These are phyloP conservation scores for Chalaropsis thielavioides DNA, from an alignment of 2,329 filamentous ascomycete genomes.

Conservation along the genomic window DNA sequence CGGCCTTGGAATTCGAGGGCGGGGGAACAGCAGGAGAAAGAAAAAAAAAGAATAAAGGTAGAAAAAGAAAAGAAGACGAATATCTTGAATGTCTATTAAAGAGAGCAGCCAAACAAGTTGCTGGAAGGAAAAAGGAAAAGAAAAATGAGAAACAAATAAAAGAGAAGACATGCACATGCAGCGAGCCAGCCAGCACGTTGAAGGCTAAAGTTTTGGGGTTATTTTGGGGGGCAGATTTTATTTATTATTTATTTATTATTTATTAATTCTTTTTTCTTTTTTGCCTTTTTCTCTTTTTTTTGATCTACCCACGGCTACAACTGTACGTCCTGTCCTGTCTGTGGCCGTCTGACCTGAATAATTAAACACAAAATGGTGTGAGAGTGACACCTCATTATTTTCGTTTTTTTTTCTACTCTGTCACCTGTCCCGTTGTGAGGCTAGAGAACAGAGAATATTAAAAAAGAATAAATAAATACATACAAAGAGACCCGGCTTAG, in stretches of 20 bases:
- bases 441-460: neutral
- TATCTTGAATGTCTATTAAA: slow-evolving; percentile 8
- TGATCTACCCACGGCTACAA: neutral
- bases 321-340: neutral
- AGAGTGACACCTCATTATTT: neutral
- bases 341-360: neutral
- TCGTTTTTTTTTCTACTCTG: neutral
- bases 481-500: too few species aligned
- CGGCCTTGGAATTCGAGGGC: slow-evolving; percentile 1
- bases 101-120: neutral
- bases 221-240: too few species aligned
- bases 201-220: neutral
- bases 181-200: neutral
- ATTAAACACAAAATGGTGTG: neutral
- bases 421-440: neutral
- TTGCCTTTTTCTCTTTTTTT: too few species aligned
- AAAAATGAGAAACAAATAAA: slow-evolving; percentile 9
- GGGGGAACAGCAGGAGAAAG: neutral
- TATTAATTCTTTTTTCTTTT: too few species aligned
- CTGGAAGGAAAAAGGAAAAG: slow-evolving; percentile 1
- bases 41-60: neutral
- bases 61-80: neutral
- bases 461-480: too few species aligned
- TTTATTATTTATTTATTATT: too few species aligned
- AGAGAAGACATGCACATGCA: slow-evolving; percentile 4